These are phyloP conservation scores for Coniferiporia sulphurascens DNA, from an alignment of 1,284 basidiomycete species.

Conservation along the genomic window DNA sequence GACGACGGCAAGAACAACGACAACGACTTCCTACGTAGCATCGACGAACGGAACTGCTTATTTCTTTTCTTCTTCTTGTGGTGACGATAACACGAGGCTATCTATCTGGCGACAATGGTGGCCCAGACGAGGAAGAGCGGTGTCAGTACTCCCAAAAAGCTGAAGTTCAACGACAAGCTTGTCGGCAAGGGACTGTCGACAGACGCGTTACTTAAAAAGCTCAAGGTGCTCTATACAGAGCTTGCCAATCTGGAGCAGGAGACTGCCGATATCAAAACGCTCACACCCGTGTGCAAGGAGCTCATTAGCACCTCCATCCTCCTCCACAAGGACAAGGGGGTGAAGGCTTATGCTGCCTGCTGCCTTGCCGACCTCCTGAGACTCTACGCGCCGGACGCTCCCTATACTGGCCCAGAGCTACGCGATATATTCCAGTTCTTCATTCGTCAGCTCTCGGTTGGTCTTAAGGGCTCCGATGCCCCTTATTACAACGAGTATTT, in stretches of 20 bases:
- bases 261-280: slow-evolving; percentile 66
- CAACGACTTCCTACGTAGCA: neutral
- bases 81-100: neutral
- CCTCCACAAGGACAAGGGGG: slow-evolving; percentile 90
- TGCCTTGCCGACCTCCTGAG: slow-evolving; percentile 92
- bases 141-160: slow-evolving; percentile 46
- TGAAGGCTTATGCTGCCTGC: slow-evolving; percentile 91
- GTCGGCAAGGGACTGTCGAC: slow-evolving; percentile 64
- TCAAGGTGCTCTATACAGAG: slow-evolving; percentile 78
- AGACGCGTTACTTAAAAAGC: slow-evolving; percentile 78
- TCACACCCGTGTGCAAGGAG: slow-evolving; percentile 70
- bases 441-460: slow-evolving; percentile 73
- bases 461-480: slow-evolving; percentile 67
- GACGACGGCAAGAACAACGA: neutral
- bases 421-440: slow-evolving; percentile 96
- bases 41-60: neutral
- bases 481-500: slow-evolving; percentile 89
- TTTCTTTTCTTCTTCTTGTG: neutral
- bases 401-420: slow-evolving; percentile 85
- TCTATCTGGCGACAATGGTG: slow-evolving; percentile 26
- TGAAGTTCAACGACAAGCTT: slow-evolving; percentile 78
- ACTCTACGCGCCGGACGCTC: slow-evolving; percentile 95
- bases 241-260: slow-evolving; percentile 89
- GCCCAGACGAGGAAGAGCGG: slow-evolving; percentile 62
- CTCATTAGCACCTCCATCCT: slow-evolving; percentile 79